These are phyloP conservation scores for Auxenochlorella protothecoides DNA, from an alignment of 139 green algal species.

Conservation along the genomic window DNA sequence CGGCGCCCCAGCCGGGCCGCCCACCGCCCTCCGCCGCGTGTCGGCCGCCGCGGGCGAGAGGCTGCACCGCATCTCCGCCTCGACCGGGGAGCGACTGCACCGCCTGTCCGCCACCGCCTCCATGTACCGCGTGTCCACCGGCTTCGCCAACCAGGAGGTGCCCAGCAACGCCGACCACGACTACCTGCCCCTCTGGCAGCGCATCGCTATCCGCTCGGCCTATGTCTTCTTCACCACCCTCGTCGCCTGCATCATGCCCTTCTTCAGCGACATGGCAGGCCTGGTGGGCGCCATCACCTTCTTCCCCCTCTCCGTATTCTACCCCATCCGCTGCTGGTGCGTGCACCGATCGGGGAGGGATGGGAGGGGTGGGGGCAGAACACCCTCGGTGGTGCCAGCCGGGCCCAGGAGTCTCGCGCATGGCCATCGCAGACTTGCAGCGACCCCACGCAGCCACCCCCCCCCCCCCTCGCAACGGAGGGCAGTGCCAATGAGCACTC, in stretches of 20 bases:
- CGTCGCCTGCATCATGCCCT: slow-evolving; percentile 5
- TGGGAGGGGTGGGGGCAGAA: too few relatives aligned
- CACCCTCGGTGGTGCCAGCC: too few relatives aligned
- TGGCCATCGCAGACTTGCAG: too few relatives aligned
- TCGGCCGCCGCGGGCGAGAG: too few relatives aligned
- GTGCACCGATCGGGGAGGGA: too few relatives aligned
- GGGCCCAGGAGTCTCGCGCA: too few relatives aligned
- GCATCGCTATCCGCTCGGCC: slow-evolving; percentile 8
- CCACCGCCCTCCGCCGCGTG: too few relatives aligned
- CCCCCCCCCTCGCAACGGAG: too few relatives aligned
- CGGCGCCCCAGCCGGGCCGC: too few relatives aligned
- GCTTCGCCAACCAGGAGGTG: slow-evolving; percentile 13
- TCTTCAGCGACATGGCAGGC: slow-evolving; percentile 6
- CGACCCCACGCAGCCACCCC: too few relatives aligned
- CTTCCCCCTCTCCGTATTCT: not conserved
- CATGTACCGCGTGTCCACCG: slow-evolving; percentile 14
- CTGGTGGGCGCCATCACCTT: slow-evolving; percentile 1
- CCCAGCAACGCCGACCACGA: slow-evolving; percentile 8
- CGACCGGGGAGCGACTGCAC: not conserved
- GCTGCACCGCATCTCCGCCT: too few relatives aligned
- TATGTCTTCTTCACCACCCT: slow-evolving; percentile 6
- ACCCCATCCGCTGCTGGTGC: not conserved
- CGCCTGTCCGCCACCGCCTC: not conserved
- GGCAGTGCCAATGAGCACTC: too few relatives aligned
- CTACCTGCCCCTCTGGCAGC: not conserved